Base-by-base conservation (phyloP, 2,329 filamentous ascomycete species). In the Penicillium sp. region DNA sequence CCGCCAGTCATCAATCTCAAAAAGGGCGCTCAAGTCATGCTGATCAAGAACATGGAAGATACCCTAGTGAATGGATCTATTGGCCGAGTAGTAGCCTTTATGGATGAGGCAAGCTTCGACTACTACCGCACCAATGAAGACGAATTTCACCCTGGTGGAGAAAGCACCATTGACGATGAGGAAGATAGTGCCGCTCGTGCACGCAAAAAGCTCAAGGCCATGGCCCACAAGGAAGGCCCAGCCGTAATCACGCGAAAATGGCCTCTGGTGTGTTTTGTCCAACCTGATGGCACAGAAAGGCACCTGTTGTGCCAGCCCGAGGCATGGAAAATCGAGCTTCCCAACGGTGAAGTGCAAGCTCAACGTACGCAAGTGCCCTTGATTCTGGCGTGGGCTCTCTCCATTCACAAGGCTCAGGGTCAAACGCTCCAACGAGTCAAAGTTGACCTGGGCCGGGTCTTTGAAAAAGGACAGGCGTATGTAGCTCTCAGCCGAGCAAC, bases 31-130 rank as follows among this genome's bases (percentile, higher is more conserved):
- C 95, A 99, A 70, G 95, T 99, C 43, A 99, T 99, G 94, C 80
- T 99, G n/a, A 97, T 99, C 80, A 99, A 99, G 74, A 99, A 99
- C 66, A 88, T 97, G 76, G 94, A 99, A 68, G 91, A 96, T 37
- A 87, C 85, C 0, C 82, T 99, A 0, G 94, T 97, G 63, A 99
- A 99, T 69, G 94, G 94, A 4, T 96, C 93, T 0, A 81, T 99
- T 9, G 94, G 94, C 23, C 92, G 89, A 58, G 89, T 99, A 4
- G 82, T 88, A 12, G 85, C 82, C 6, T 96, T 96, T 73, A 92
- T 92, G 87, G 85, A 81, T 50, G 84, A 88, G 61, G 77, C 78
- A 42, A 83, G 79, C 26, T 89, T 87, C 61, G 82, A 82, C 49
- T 71, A 79, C 42, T 86, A 85, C 66, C 77, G 79, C 26, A 75